Base-by-base conservation (phyloP, 2,329 filamentous ascomycete species). In the Chrysosporium queenslandicum region DNA sequence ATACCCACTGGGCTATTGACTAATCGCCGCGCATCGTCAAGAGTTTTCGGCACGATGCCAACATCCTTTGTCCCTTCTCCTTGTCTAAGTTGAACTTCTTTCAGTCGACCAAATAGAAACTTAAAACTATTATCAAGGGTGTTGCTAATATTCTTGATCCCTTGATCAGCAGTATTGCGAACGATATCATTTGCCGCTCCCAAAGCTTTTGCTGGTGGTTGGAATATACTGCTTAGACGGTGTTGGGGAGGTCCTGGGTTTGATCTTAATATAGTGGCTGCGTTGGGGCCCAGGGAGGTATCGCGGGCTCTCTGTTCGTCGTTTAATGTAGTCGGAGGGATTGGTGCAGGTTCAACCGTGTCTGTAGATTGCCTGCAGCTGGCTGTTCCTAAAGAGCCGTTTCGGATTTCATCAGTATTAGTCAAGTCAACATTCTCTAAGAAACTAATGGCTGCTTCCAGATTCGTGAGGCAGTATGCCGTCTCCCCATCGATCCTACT, bases 401-500 rank as follows among this genome's bases (percentile, higher is more conserved):
- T 27, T 23, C 39, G 27, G 16, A 51, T 18, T 36, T 45, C 40
- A n/a, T 40, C 69, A 5, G 98, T 74, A 23, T 86, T 95, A 5
- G 90, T 87, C 21, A 98, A 76, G 66, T 98, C 92, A 25, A 98
- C 92, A 0, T 90, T 97, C 63, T 97, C 87, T 12, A 98, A 74
- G 63, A 98, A 98, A 49, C 86, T 90, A 52, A 97, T 88, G 53
- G 91, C 86, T 16, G 92, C 92, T 68, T 98, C 92, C 1, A 98
- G 77, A 60, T 95, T 98, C 37, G 94, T 96, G 53, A 98, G 74
- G 63, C 92, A 97, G 68, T 98, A 98, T 0, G 92, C 90, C 11
- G 90, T 86, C 69, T 98, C 92, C 14, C 92, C 92, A 53, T 94
- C 88, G 34, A 97, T 79, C 62, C 91, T 95, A 58, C 76, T 83